Evolutionary conservation across 1,284 basidiomycete genomes (phyloP), one percentile per base, ranked within the genome.

Genomic region (Malassezia restricta): DNA sequence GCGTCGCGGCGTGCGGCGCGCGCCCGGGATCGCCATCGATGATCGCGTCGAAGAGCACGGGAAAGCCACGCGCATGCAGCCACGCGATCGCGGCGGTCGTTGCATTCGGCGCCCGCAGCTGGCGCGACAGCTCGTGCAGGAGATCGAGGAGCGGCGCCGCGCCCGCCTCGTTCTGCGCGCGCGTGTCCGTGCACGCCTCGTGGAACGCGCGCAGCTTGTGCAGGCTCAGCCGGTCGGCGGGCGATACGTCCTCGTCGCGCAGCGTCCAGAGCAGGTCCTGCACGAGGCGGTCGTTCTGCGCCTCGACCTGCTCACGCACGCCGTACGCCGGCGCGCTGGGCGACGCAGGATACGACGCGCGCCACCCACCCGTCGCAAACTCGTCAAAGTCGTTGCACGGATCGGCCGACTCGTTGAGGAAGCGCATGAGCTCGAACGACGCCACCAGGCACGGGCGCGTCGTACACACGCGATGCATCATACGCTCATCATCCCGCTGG

Each of bases 371-470:
- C 44, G 63, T 66, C 14, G 87, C 82, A 75, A 85, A 98, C 58
- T 84, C 80, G 73, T 92, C 95, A 73, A 96, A 96, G 75, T 91
- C 84, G 62, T 95, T 86, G 75, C 92, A 98, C 0, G 92, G 92
- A 73, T 96, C 87, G 61, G 85, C 79, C 3, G 82, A 78, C 11
- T 80, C 79, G 73, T 98, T 90, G 43, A 98, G 76, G 3, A 82
- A 82, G 24, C 82, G 81, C 27, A 96, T 76, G 54, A 98, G 84
- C 1, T 82, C 80, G 3, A 87, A 84, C 4, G 92, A 83, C 11
- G 91, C 79, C 41, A 83, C 76, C 47, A 96, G 84, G 68, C 92
- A 98, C 57, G 84, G 80, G 14, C 84, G 72, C 6, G 85, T 82
- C 35, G 85, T 76, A 76, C 92, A 98, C 5, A 80, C 62, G 33